Conservation (phyloP, 306 rosid species). For the Lathyrus aphaca region DNA sequence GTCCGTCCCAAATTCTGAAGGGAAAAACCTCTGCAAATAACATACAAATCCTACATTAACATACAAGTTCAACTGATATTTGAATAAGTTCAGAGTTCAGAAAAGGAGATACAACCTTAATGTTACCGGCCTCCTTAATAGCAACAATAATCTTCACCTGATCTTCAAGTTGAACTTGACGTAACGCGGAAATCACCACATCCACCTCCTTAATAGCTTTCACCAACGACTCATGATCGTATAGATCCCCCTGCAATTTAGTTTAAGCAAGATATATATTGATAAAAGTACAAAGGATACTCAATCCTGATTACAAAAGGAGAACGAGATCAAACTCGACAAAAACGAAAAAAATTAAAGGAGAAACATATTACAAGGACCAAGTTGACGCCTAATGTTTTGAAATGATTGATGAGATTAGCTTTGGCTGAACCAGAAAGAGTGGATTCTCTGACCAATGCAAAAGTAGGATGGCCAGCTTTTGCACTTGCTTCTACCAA, state of each 20-base stretch:
- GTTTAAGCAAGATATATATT: too few species aligned
- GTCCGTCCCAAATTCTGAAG: constrained; percentile 85
- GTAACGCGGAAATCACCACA: constrained; percentile 83
- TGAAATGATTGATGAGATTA: constrained; percentile 57
- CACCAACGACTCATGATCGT: constrained; percentile 75
- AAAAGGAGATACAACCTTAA: constrained; percentile 56
- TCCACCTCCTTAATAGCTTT: constrained; percentile 79
- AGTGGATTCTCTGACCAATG: constrained; percentile 67
- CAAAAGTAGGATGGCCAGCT: constrained; percentile 37
- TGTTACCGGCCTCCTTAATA: constrained; percentile 80
- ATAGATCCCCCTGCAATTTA: constrained; percentile 88
- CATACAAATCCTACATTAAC: not conserved
- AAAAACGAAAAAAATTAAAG: too few species aligned
- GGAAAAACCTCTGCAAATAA: constrained; percentile 75
- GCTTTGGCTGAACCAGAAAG: constrained; percentile 66
- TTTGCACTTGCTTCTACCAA: constrained; percentile 32
- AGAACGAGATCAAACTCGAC: too few species aligned
- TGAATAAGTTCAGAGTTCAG: not conserved
- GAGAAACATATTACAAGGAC: constrained; percentile 44
- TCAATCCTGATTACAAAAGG: too few species aligned
- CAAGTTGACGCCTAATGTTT: constrained; percentile 60
- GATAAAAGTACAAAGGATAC: too few species aligned
- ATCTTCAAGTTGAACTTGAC: constrained; percentile 59
- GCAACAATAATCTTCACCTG: constrained; percentile 90
- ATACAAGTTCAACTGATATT: not conserved